These are phyloP conservation scores for Starmerella roubikii DNA, from an alignment of 805 yeast genomes.

Conservation along the genomic window DNA sequence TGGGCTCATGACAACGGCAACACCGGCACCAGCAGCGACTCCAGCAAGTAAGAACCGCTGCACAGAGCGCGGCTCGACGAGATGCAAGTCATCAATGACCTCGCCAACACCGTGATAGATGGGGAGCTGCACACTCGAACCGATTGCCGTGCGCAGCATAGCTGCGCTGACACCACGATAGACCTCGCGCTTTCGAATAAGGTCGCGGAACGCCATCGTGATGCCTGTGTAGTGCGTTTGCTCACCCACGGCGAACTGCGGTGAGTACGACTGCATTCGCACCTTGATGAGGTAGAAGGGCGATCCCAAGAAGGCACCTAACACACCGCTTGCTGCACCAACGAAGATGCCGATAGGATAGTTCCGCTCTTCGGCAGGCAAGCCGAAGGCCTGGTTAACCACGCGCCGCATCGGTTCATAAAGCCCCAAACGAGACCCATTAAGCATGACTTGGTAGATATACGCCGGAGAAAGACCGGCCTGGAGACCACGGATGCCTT, in stretches of 20 bases:
- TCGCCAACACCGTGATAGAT: slow-evolving; percentile 68
- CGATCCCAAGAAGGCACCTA: slow-evolving; percentile 81
- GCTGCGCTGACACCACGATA: slow-evolving; percentile 94
- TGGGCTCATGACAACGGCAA: slow-evolving; percentile 91
- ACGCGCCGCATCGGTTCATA: slow-evolving; percentile 73
- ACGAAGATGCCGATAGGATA: slow-evolving; percentile 58
- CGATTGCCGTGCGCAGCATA: slow-evolving; percentile 83
- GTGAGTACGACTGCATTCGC: slow-evolving; percentile 88
- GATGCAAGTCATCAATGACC: slow-evolving; percentile 38
- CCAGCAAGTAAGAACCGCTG: slow-evolving; percentile 14
- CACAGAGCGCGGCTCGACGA: slow-evolving; percentile 35
- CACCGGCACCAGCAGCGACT: slow-evolving; percentile 72
- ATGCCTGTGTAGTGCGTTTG: slow-evolving; percentile 75
- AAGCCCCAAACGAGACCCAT: slow-evolving; percentile 88
- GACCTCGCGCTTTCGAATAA: slow-evolving; percentile 58
- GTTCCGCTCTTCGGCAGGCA: slow-evolving; percentile 36
- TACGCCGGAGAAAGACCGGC: slow-evolving; percentile 85
- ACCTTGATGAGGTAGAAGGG: slow-evolving; percentile 90
- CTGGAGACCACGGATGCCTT: slow-evolving; percentile 79
- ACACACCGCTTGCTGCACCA: slow-evolving; percentile 74
- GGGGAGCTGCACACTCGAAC: slow-evolving; percentile 90
- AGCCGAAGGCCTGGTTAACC: slow-evolving; percentile 42
- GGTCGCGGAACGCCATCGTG: slow-evolving; percentile 50
- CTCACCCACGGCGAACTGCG: slow-evolving; percentile 59
- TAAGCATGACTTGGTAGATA: slow-evolving; percentile 75